Base-by-base conservation (phyloP, 2,329 filamentous ascomycete species). In the Trichophaea hybrida region DNA sequence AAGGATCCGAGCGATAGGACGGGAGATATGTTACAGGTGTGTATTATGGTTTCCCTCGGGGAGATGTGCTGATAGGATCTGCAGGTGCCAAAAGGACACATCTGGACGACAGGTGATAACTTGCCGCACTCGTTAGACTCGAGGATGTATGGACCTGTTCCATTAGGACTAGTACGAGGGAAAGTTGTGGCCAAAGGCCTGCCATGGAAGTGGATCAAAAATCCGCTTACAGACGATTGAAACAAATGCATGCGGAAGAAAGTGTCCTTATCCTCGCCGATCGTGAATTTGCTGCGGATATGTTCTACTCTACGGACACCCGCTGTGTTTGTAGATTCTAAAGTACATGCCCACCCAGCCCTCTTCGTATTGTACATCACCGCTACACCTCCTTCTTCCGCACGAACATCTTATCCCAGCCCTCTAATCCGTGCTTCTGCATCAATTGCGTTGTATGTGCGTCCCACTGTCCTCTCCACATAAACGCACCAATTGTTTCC, bases 401-500 rank as follows among this genome's bases (percentile, higher is more conserved):
- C 75, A 86, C 87, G 73, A 94, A 87, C 75, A 96, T 88, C 64
- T 96, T 72, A 69, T 94, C 84, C 60, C 83, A 82, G 52, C 88
- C 88, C 33, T 81, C 78, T 63, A 94, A 77, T 61, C 80, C 82
- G 67, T 86, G 80, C 68, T 86, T 80, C 70, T 82, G 77, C 91
- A 98, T 96, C 64, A 98, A 88, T 55, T 76, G 82, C n/a, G 81
- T 82, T 57, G 87, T 98, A 68, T 80, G 81, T 61, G 93, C 86
- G 72, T 98, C 93, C 88, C 90, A 97, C 65, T 85, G 75, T 61
- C 82, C 84, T 66, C 93, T 83, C 82, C 97, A 98, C 68, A 98
- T 75, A 70, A 83, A 87, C 68, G 88, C 86, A 48, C 90, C 90
- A 60, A 96, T 82, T 6, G 90, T 81, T 60, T 76, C 78, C 62